Evolutionary conservation across 495 filamentous ascomycete species (phyloP), one percentile per base, ranked within the genome.

Genomic region (Amorphotheca resinae): DNA sequence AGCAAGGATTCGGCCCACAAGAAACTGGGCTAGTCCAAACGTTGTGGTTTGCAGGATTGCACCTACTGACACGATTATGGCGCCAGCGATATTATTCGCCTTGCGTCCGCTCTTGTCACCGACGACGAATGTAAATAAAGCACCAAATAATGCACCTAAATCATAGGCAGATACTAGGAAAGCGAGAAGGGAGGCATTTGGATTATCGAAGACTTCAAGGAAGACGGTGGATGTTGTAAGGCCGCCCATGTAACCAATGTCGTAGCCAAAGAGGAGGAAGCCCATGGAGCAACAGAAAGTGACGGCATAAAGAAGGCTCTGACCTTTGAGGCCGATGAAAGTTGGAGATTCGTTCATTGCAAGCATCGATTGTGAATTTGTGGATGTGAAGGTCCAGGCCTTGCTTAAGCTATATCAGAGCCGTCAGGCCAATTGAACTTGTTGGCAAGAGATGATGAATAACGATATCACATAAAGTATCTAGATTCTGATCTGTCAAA

Each of bases 61-160:
- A 16, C 82, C 81, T 32, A 88, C 57, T 2, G 76, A 55, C 70
- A 84, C 78, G 51, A 86, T 75, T 8, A 64, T 51, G 3, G 78
- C 77, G n/a, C 82, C 80, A n/a, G 74, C 41, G 43, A 85, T 74
- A 54, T 84, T 79, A 22, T 77, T 81, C 48, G 67, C 67, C 50
- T 73, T 74, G 9, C 82, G 73, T 14, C 82, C 82, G 9, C 84
- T 72, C 2, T 63, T 63, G 48, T 87, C 76, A 39, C 80, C 79
- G 37, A 84, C 66, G 53, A 76, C 80, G 43, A 85, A 77, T 9
- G 69, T 73, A 30, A 74, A 50, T 39, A 85, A 64, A 4, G 82
- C 74, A 14, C 83, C 81, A 36, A 75, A 54, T 57, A 87, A 82
- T 56, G 79, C 85, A 9, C 83, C 80, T 9, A 33, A 28, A 33